Percentiles rank a stretch among this genome's conserved stretches.
Conservation (phyloP, 306 rosid species). For the Luffa acutangula region DNA sequence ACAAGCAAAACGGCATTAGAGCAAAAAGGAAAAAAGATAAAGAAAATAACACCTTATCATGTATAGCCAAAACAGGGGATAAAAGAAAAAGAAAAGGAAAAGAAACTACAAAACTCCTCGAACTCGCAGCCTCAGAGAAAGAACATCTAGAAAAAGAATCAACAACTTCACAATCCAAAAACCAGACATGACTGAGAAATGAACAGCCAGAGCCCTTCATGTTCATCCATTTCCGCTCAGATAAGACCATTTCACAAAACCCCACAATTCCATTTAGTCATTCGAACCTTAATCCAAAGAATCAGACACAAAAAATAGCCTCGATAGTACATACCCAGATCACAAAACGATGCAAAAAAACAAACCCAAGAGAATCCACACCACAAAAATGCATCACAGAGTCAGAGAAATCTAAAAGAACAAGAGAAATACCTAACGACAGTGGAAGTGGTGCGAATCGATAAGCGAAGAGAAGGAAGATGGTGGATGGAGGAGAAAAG, state of each 20-base stretch:
- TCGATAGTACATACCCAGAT: background rate
- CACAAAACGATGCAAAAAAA: background rate
- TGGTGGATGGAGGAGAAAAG: background rate
- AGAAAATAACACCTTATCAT: background rate
- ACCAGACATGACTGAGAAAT: background rate
- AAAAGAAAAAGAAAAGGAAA: background rate
- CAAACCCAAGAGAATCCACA: background rate
- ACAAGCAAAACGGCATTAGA: background rate
- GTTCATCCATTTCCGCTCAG: background rate
- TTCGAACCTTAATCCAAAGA: background rate
- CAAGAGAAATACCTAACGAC: background rate
- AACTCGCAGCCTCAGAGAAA: background rate
- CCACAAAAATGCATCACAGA: background rate
- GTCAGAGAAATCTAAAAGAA: background rate
- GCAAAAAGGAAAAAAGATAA: background rate
- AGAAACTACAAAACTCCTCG: background rate
- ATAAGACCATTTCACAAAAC: background rate
- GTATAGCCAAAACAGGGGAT: background rate
- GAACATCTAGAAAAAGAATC: background rate
- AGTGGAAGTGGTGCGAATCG: constrained; percentile 1
- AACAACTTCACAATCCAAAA: background rate
- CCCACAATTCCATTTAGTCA: background rate
- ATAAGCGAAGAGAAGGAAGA: background rate
- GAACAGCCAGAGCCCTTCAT: background rate
- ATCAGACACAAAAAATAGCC: background rate